A percentile compares a stretch with the other conserved stretches of the same genome.
phyloP scores from a whole-genome alignment of 208 protist species.

The Trichomonas vaginalis region DNA sequence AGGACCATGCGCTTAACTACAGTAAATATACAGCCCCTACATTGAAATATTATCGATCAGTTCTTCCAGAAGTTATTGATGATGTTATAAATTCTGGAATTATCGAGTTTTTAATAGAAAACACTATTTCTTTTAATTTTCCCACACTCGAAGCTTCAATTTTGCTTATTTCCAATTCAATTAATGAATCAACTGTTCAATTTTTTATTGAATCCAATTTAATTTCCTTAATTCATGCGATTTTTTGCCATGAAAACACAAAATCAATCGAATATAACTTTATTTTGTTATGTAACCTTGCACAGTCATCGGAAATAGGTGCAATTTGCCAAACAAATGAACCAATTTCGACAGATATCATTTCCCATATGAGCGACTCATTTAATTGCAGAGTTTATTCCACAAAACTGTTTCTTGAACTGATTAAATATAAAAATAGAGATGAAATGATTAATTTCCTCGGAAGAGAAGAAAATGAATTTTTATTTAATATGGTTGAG shows the following conservation, averaged over 20 bases:
- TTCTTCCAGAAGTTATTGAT: background rate
- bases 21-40: background rate
- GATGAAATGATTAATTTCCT: background rate
- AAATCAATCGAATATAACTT: background rate
- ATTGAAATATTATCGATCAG: background rate
- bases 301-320: background rate
- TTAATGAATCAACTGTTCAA: background rate
- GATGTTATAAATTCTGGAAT: background rate
- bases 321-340: background rate
- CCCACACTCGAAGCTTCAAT: background rate
- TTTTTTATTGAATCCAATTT: background rate
- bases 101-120: background rate
- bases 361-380: background rate
- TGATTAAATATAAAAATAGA: background rate
- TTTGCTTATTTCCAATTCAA: background rate
- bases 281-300: background rate
- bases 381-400: background rate
- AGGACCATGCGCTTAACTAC: background rate
- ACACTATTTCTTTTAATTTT: background rate
- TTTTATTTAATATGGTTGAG: background rate
- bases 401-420: background rate
- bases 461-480: background rate
- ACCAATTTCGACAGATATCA: background rate
- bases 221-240: background rate
- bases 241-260: background rate